A percentile compares a stretch with the other conserved stretches of the same genome.
These are phyloP conservation scores for Dissophora globulifera DNA, from an alignment of 192 early-diverging fungal species.

Conservation along the genomic window DNA sequence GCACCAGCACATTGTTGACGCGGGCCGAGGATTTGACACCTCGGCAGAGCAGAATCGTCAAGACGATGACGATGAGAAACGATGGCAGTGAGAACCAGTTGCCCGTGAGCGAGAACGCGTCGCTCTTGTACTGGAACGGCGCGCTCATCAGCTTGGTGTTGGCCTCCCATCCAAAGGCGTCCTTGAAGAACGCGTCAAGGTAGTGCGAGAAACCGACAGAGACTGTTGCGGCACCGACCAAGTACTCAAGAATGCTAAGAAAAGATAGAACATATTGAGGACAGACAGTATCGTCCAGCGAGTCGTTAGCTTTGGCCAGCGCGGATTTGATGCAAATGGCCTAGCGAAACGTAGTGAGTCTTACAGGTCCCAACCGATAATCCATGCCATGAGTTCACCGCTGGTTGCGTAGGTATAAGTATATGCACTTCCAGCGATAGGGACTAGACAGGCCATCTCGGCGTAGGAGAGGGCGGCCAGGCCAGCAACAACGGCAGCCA, in stretches of 20 bases:
- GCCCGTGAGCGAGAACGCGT: constrained; percentile 33
- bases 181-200: constrained; percentile 72
- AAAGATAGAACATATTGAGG: background rate
- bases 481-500: constrained; percentile 80
- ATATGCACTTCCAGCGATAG: constrained; percentile 87
- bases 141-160: constrained; percentile 67
- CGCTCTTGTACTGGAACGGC: constrained; percentile 68
- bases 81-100: constrained; percentile 81
- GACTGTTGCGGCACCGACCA: constrained; percentile 86
- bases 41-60: constrained; percentile 74
- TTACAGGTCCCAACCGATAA: constrained; percentile 89
- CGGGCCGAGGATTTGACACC: constrained; percentile 80
- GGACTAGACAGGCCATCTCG: constrained; percentile 87
- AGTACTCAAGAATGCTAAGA: constrained; percentile 79
- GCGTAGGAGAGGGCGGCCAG: constrained; percentile 87
- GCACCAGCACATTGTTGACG: constrained; percentile 77
- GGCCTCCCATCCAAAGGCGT: constrained; percentile 67
- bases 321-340: too few relatives aligned
- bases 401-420: constrained; percentile 87
- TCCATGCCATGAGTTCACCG: constrained; percentile 91
- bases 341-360: too few relatives aligned
- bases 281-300: background rate
- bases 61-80: constrained; percentile 67
- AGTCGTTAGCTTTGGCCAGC: background rate
- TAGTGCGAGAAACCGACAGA: constrained; percentile 87